Percentiles rank a stretch among this genome's conserved stretches.
These are phyloP conservation scores for Bidens hawaiensis DNA, from an alignment of 140 eudicot genomes.

Conservation along the genomic window DNA sequence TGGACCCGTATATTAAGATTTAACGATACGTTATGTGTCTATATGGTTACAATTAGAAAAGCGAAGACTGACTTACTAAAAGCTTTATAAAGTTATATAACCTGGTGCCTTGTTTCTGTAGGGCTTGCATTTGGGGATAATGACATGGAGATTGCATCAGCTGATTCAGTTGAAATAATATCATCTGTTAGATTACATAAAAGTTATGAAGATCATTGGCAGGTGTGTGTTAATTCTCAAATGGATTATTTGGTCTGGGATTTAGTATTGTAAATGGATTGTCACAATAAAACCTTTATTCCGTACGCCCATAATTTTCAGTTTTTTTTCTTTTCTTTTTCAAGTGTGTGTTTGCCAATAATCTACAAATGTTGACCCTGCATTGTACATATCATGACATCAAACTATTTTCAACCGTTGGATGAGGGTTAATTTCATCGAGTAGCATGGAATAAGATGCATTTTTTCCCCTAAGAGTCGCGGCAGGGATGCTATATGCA, in stretches of 20 bases:
- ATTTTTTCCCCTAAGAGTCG: too few relatives aligned
- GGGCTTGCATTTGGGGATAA: constrained; percentile 80
- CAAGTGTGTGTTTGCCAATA: constrained; percentile 19
- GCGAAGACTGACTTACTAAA: too few relatives aligned
- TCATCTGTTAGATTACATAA: neutral
- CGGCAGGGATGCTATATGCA: too few relatives aligned
- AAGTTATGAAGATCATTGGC: constrained; percentile 14
- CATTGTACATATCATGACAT: too few relatives aligned
- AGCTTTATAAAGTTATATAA: neutral
- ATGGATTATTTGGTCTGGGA: constrained; percentile 12
- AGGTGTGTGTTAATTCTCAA: constrained; percentile 8
- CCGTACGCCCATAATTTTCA: neutral
- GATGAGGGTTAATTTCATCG: too few relatives aligned
- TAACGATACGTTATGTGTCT: too few relatives aligned
- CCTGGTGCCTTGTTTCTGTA: constrained; percentile 16
- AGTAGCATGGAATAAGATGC: too few relatives aligned
- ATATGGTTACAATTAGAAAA: too few relatives aligned
- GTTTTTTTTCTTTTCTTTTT: neutral
- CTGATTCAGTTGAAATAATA: constrained; percentile 6
- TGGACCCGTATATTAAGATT: too few relatives aligned
- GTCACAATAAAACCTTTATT: constrained; percentile 11
- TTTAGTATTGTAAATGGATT: constrained; percentile 27
- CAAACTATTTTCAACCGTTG: too few relatives aligned
- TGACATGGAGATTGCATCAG: constrained; percentile 21
- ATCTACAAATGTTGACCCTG: neutral